Percentiles rank a stretch among this genome's conserved stretches.
phyloP scores from a whole-genome alignment of 345 rosid species.

The Eutrema yunnanense region DNA sequence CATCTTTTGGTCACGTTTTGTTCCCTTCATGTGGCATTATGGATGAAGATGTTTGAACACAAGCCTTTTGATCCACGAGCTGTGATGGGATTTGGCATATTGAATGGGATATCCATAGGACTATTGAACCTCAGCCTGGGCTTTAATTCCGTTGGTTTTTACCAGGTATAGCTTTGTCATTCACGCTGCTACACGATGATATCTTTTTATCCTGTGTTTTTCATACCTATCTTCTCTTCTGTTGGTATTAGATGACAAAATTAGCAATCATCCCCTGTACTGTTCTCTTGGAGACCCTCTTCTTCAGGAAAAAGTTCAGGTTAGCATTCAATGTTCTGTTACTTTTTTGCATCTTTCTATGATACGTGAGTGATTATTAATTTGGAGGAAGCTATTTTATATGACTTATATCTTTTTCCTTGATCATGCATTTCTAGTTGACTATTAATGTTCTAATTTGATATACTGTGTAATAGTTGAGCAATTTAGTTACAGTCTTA shows the following conservation, averaged over 20 bases:
- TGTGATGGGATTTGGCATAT: conserved; percentile 98
- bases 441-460: neutral
- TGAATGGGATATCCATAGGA: conserved; percentile 97
- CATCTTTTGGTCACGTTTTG: conserved; percentile 99
- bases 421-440: too few species aligned
- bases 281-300: conserved; percentile 94
- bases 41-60: conserved; percentile 97
- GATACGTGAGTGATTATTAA: neutral
- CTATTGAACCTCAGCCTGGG: conserved; percentile 97
- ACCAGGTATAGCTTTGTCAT: conserved; percentile 61
- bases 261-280: conserved; percentile 99
- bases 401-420: neutral
- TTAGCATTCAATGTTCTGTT: conserved; percentile 24
- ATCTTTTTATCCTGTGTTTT: neutral
- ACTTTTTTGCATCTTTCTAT: neutral
- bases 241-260: conserved; percentile 81
- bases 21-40: conserved; percentile 95
- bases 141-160: conserved; percentile 97
- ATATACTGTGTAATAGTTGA: neutral
- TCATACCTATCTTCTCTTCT: conserved; percentile 7
- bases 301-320: conserved; percentile 98
- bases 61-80: conserved; percentile 99
- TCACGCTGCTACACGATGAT: neutral
- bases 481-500: conserved; percentile 4
- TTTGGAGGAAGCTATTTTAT: conserved; percentile 9